Evolutionary conservation across 768 basidiomycete species (phyloP), one percentile per base, ranked within the genome.

Genomic region (Dioszegia crocea): DNA sequence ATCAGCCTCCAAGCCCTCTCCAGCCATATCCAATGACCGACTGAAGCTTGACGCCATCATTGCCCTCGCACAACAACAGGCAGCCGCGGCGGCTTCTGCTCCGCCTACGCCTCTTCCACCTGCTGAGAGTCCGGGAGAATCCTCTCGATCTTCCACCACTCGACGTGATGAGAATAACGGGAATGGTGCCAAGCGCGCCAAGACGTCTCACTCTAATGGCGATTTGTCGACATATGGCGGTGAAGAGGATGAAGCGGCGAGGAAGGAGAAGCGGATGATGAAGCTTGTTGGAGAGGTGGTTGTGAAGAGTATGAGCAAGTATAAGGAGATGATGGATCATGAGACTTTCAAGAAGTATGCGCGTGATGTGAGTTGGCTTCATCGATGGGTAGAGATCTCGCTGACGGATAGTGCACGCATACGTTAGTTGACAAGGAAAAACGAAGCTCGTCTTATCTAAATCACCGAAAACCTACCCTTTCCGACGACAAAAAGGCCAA

Each of bases 401-500:
- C 24, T 51, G 14, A 33, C 31, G 17, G 14, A 16, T 69, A 96
- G 93, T 80, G 96, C 61, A 91, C 91, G 0, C 82, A 87, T 59
- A 74, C 89, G 50, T 87, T 99, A 57, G 82, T 86, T n/a, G 88
- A 92, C 50, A 96, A 96, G 77, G 94, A 99, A 81, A 94, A 94
- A 78, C 94, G 91, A 75, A 88, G 89, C 0, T 78, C 85, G 2
- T 85, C 83, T 41, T 97, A 88, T 71, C 83, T 81, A 57, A 56
- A 62, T 0, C 85, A 87, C n/a, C 82, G 83, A 19, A 83, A 83
- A 53, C 81, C 94, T 14, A 88, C 91, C 2, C 82, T 97, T 23
- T 85, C 89, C 2, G 88, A 92, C 3, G 93, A 98, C 64, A 97
- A 97, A 74, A 79, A 83, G 21, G 69, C 74, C 44, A 97, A 97